phyloP scores from a whole-genome alignment of 129 eudicot genomes.

The Artemisia argyi region DNA sequence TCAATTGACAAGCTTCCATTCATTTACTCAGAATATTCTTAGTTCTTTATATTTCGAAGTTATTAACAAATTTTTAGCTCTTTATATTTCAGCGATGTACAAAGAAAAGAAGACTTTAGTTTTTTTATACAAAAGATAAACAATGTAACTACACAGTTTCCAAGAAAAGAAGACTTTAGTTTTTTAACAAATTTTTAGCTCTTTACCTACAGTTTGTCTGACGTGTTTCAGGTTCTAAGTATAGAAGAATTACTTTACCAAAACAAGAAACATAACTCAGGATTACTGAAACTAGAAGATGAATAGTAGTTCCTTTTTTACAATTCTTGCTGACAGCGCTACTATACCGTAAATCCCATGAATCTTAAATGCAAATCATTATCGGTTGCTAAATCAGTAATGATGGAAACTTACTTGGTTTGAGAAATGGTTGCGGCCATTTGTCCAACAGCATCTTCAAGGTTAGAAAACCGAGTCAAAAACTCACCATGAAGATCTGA shows the following conservation, averaged over 20 bases:
- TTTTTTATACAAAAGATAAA: not conserved
- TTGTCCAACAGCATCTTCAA: conserved; percentile 63
- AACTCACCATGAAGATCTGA: conserved; percentile 48
- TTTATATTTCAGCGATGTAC: not conserved
- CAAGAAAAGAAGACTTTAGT: too few relatives aligned
- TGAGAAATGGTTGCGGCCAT: conserved; percentile 56
- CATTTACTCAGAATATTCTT: not conserved
- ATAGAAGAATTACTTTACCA: not conserved
- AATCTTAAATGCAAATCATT: not conserved
- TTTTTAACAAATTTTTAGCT: too few relatives aligned
- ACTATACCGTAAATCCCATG: conserved; percentile 1
- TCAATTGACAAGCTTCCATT: too few relatives aligned
- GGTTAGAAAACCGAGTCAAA: conserved; percentile 55
- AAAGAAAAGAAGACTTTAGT: not conserved
- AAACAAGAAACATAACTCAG: conserved; percentile 9
- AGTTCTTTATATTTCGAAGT: too few relatives aligned
- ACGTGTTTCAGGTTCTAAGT: conserved; percentile 8
- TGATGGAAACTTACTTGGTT: conserved; percentile 26
- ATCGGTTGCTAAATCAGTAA: not conserved
- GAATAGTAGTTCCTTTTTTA: not conserved
- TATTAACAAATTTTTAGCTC: too few relatives aligned
- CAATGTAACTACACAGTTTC: not conserved
- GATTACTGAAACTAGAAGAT: conserved; percentile 8
- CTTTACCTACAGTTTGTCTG: not conserved
- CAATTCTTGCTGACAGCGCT: not conserved